Percentiles rank a stretch among this genome's conserved stretches.
Evolutionary conservation across 106 monocot genomes (phyloP).

Genomic region (Platanthera guangdongensis): DNA sequence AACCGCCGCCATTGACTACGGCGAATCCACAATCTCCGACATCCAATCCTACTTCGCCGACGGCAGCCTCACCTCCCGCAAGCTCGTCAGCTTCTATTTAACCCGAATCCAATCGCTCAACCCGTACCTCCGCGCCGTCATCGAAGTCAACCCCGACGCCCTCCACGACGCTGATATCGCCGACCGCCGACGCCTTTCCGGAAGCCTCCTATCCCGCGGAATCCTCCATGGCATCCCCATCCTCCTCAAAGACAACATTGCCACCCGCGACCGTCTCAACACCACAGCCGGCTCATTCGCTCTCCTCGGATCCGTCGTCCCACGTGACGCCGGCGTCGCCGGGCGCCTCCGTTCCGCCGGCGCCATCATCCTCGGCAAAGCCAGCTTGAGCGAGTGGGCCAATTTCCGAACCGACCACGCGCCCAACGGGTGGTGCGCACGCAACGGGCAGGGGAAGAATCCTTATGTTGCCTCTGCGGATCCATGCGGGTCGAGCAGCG

Average conservation of each 20-base stretch:
- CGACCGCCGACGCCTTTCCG: slow-evolving; percentile 13
- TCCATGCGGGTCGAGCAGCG: slow-evolving; percentile 78
- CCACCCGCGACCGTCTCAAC: slow-evolving; percentile 34
- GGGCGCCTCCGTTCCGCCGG: slow-evolving; percentile 33
- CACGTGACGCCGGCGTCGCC: slow-evolving; percentile 44
- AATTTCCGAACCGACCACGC: slow-evolving; percentile 21
- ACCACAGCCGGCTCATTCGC: slow-evolving; percentile 1
- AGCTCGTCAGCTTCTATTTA: slow-evolving; percentile 31
- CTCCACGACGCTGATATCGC: slow-evolving; percentile 28
- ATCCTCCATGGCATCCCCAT: slow-evolving; percentile 32
- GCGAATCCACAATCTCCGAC: slow-evolving; percentile 35
- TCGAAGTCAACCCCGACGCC: slow-evolving; percentile 55
- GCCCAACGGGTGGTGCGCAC: slow-evolving; percentile 53
- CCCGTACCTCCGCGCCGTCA: slow-evolving; percentile 35
- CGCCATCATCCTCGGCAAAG: slow-evolving; percentile 60
- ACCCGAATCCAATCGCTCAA: slow-evolving; percentile 24
- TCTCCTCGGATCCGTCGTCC: background rate
- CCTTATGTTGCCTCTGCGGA: slow-evolving; percentile 19
- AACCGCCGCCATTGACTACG: slow-evolving; percentile 7
- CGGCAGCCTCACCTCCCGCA: slow-evolving; percentile 28
- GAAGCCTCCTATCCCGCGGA: background rate
- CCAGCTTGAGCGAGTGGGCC: slow-evolving; percentile 68
- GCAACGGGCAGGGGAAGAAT: slow-evolving; percentile 49
- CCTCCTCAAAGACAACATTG: slow-evolving; percentile 64
- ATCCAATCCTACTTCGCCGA: slow-evolving; percentile 41